Base-by-base conservation (phyloP, 1,284 basidiomycete species). In the Austropuccinia psidii region DNA sequence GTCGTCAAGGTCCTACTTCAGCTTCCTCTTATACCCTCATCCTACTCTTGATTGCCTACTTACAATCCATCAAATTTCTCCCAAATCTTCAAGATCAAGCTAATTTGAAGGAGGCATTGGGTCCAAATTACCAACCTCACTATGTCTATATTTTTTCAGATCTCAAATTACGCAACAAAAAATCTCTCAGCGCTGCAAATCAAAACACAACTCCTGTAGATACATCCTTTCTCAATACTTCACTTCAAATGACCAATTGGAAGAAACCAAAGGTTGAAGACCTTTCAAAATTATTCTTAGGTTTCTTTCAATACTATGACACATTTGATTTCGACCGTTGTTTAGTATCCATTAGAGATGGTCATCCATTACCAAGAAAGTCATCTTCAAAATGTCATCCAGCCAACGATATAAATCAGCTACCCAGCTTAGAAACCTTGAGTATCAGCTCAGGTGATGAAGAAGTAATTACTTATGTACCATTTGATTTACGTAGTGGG, bases 71-170 rank as follows among this genome's bases (percentile, higher is more conserved):
- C 29, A 60, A 57, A 15, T 45, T 49, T 49, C 43, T 70, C 17
- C 68, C 68, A 11, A 70, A 70, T n/a, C 57, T 70, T 9, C 68
- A 70, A 49, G 43, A 70, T n/a, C 33, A 41, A 0, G 19, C 35
- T 29, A 60, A 70, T 50, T 19, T 70, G 1, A 15, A 35, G 7
- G 33, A 50, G 2, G 8, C 17, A 5, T 24, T 35, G 9, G 39
- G 31, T 27, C 24, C 1, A 19, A 5, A 31, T 1, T 11, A 4
- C 43, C 15, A 6, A 7, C 29, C 7, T 8, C n/a, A n/a, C n/a
- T n/a, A n/a, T n/a, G n/a, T n/a, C n/a, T n/a, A n/a, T n/a, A n/a
- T n/a, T n/a, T n/a, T n/a, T n/a, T n/a, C n/a, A n/a, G 6, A 4
- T 8, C 4, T 5, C 7, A 11, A 3, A 2, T 4, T 2, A 2